These are phyloP conservation scores for Metschnikowia chrysomelidarum DNA, from an alignment of 805 yeast genomes.

Conservation along the genomic window DNA sequence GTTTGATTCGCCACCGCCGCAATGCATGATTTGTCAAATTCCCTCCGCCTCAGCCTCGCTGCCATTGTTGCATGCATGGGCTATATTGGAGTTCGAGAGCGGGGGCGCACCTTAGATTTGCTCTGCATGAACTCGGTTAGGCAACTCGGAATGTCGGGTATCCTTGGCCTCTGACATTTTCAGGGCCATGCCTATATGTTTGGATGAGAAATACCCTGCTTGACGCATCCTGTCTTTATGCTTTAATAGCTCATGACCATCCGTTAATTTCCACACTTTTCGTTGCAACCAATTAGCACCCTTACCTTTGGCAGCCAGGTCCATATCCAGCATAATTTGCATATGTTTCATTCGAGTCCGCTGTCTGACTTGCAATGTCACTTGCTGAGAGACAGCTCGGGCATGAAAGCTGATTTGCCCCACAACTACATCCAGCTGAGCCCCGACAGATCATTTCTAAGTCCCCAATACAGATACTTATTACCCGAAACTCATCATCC, in stretches of 20 bases:
- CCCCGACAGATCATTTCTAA: slow-evolving; percentile 6
- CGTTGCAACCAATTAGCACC: slow-evolving; percentile 1
- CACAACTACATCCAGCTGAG: slow-evolving; percentile 6
- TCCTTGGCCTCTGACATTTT: slow-evolving; percentile 6
- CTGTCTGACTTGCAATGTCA: slow-evolving; percentile 12
- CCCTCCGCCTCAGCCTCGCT: slow-evolving; percentile 7
- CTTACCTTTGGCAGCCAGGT: background rate
- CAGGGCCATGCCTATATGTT: slow-evolving; percentile 6
- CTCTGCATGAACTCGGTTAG: slow-evolving; percentile 13
- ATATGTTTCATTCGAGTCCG: slow-evolving; percentile 10
- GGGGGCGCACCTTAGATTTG: slow-evolving; percentile 10
- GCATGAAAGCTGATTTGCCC: slow-evolving; percentile 8
- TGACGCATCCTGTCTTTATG: slow-evolving; percentile 4
- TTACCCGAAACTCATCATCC: slow-evolving; percentile 5
- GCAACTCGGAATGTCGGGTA: slow-evolving; percentile 10
- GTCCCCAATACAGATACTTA: slow-evolving; percentile 9
- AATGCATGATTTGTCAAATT: slow-evolving; percentile 6
- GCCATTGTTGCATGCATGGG: slow-evolving; percentile 10
- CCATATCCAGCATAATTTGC: background rate
- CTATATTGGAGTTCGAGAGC: slow-evolving; percentile 9
- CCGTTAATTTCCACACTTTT: slow-evolving; percentile 6
- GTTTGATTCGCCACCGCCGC: slow-evolving; percentile 4
- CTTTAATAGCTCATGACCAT: slow-evolving; percentile 10
- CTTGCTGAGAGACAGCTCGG: slow-evolving; percentile 10
- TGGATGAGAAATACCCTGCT: slow-evolving; percentile 9